These are phyloP conservation scores for Wickerhamiella kurtzmanii DNA, from an alignment of 805 yeast genomes.

Conservation along the genomic window DNA sequence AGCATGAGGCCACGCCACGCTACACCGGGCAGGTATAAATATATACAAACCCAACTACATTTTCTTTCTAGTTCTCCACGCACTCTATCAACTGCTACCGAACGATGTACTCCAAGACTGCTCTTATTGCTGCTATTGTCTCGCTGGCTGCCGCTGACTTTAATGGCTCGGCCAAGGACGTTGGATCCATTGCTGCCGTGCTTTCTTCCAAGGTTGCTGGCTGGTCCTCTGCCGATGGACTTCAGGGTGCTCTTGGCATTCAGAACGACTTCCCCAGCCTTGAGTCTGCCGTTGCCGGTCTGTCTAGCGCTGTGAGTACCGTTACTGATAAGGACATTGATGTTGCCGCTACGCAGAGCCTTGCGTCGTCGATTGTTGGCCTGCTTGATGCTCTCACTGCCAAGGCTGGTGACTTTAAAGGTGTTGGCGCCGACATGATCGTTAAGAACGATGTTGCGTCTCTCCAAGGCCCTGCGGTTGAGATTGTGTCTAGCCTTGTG, in stretches of 20 bases:
- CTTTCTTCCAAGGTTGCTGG: slow-evolving; percentile 6
- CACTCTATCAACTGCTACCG: neutral
- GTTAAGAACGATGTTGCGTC: slow-evolving; percentile 17
- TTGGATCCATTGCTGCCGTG: slow-evolving; percentile 1
- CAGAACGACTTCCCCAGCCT: slow-evolving; percentile 10
- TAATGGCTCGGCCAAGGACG: slow-evolving; percentile 2
- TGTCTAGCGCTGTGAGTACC: slow-evolving; percentile 2
- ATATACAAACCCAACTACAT: neutral
- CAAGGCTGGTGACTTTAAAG: slow-evolving; percentile 17
- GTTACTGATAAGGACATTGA: slow-evolving; percentile 6
- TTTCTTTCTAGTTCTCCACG: neutral
- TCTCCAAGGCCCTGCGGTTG: slow-evolving; percentile 13
- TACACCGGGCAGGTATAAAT: neutral
- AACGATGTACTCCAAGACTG: slow-evolving; percentile 1
- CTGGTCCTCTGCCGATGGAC: slow-evolving; percentile 12
- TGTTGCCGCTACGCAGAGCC: slow-evolving; percentile 5
- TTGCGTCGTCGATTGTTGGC: slow-evolving; percentile 8
- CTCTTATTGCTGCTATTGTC: neutral
- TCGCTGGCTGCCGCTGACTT: slow-evolving; percentile 8
- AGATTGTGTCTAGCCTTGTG: slow-evolving; percentile 11
- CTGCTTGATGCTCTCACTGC: slow-evolving; percentile 14
- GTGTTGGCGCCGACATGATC: slow-evolving; percentile 18
- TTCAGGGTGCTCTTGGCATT: slow-evolving; percentile 13
- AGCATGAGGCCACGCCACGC: neutral
- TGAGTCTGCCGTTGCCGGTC: slow-evolving; percentile 4